Evolutionary conservation across 2,329 filamentous ascomycete genomes (phyloP).

Genomic region (Cordyceps farinosa): DNA sequence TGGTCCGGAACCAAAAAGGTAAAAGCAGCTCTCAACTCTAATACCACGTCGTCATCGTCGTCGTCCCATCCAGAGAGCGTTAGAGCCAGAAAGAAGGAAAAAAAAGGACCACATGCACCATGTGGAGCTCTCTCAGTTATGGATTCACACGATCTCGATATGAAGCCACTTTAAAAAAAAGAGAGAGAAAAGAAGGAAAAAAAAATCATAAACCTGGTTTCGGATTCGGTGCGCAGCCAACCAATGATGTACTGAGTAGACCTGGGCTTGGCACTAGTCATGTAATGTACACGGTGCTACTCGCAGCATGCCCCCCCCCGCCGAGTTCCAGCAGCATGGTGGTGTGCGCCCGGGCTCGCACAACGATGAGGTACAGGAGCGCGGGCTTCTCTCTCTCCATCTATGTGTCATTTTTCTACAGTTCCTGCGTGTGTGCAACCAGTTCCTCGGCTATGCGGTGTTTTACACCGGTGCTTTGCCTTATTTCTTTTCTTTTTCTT

Average conservation of each 20-base stretch:
- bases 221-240: slow-evolving; percentile 3
- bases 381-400: not conserved
- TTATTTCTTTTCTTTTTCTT: not conserved
- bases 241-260: slow-evolving; percentile 3
- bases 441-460: slow-evolving; percentile 11
- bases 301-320: no score
- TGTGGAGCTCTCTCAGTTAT: slow-evolving; percentile 11
- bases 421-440: not conserved
- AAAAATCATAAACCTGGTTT: slow-evolving; percentile 13
- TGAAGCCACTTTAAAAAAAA: slow-evolving; percentile 12
- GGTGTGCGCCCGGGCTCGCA: not conserved
- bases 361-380: not conserved
- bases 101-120: not conserved
- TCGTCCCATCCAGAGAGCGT: not conserved
- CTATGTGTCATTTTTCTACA: not conserved
- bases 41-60: no score
- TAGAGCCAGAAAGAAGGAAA: not conserved
- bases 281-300: no score
- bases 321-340: no score
- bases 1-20: no score
- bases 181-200: no score
- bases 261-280: not conserved
- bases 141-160: slow-evolving; percentile 16
- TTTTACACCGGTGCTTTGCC: not conserved
- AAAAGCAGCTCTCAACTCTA: no score